Conservation (phyloP, 2,329 filamentous ascomycete genomes). For the Clonostachys solani region DNA sequence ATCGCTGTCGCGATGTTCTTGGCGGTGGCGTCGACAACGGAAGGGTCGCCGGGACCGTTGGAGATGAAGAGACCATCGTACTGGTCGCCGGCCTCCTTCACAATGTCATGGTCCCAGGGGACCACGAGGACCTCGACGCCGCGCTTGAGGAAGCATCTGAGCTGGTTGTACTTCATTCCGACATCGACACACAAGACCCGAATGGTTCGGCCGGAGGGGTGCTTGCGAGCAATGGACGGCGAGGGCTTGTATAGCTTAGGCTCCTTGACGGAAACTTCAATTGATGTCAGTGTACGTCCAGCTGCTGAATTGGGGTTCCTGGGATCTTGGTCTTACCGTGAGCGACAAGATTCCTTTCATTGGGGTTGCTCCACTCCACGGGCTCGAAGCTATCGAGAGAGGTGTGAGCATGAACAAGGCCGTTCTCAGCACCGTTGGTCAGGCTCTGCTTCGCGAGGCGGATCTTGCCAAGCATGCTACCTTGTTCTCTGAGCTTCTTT, state of each 20-base stretch:
- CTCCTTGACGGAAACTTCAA: conserved; percentile 78
- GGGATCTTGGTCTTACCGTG: conserved; percentile 66
- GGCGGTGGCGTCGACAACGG: conserved; percentile 75
- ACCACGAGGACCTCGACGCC: conserved; percentile 93
- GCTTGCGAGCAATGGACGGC: conserved; percentile 65
- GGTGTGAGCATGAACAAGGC: conserved; percentile 15
- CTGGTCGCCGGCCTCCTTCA: conserved; percentile 68
- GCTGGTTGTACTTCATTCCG: conserved; percentile 97
- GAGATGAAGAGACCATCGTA: conserved; percentile 98
- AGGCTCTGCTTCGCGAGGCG: conserved; percentile 58
- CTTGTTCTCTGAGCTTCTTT: conserved; percentile 88
- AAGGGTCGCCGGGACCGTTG: conserved; percentile 94
- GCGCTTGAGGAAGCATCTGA: conserved; percentile 85
- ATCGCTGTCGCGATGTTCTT: conserved; percentile 75
- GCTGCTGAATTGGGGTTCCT: conserved; percentile 6
- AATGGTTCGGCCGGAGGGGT: conserved; percentile 82
- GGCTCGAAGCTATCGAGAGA: conserved; percentile 60
- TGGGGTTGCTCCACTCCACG: conserved; percentile 87
- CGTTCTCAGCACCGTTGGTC: conserved; percentile 35
- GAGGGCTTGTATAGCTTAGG: conserved; percentile 78
- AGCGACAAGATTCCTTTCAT: conserved; percentile 85
- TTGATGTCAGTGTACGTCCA: background rate
- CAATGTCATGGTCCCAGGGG: conserved; percentile 94
- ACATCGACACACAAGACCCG: conserved; percentile 93
- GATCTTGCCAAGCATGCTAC: conserved; percentile 94